phyloP scores from a whole-genome alignment of 441 rosid genomes.

The Gossypium lobatum region DNA sequence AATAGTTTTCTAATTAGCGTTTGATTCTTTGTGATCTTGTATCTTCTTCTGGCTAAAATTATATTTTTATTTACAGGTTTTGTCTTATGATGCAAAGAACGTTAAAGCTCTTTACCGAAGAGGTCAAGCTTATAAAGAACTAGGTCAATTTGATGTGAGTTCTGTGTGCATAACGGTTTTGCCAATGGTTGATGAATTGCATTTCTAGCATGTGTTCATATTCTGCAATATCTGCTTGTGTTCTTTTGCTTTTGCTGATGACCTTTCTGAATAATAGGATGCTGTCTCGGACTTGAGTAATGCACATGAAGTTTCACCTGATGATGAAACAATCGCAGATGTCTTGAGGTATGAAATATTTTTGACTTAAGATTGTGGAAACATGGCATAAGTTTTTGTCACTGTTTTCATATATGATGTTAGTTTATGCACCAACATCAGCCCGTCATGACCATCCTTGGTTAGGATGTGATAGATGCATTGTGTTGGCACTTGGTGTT shows the following conservation, averaged over 20 bases:
- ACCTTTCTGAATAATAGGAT: conserved; percentile 39
- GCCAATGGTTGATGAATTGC: conserved; percentile 12
- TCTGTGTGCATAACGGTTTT: conserved; percentile 7
- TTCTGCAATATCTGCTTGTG: neutral
- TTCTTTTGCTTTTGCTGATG: conserved; percentile 1
- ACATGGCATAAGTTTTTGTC: neutral
- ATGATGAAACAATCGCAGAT: conserved; percentile 76
- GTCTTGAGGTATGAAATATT: conserved; percentile 55
- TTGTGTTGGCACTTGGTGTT: neutral
- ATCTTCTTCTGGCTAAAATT: conserved; percentile 18
- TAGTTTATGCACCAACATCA: neutral
- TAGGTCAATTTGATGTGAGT: conserved; percentile 71
- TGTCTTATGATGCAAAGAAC: conserved; percentile 70
- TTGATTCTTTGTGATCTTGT: neutral
- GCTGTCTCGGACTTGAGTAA: conserved; percentile 73
- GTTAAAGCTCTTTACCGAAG: conserved; percentile 89
- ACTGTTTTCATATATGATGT: conserved; percentile 1
- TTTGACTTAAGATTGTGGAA: conserved; percentile 8
- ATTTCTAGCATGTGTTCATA: neutral
- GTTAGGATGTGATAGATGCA: neutral
- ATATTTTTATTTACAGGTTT: conserved; percentile 40
- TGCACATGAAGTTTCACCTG: conserved; percentile 77
- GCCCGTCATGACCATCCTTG: neutral
- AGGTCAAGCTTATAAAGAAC: conserved; percentile 88
- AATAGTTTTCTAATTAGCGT: neutral